phyloP scores from a whole-genome alignment of 78 protist species.

The Chrysochromulina tobinii region DNA sequence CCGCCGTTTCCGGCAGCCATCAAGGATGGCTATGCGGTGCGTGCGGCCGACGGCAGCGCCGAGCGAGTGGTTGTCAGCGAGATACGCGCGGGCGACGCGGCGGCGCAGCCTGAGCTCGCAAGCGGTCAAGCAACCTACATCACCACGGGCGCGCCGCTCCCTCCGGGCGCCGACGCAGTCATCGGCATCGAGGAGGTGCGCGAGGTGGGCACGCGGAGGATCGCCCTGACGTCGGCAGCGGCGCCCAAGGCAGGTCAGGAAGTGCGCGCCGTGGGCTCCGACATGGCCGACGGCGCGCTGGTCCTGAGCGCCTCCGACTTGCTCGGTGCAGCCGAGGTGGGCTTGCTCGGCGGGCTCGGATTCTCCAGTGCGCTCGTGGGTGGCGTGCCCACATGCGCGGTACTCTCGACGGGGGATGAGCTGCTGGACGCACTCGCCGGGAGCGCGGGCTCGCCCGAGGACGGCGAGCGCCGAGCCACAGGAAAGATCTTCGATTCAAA shows the following conservation, averaged over 20 bases:
- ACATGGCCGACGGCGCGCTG: conserved; percentile 49
- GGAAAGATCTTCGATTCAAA: conserved; percentile 40
- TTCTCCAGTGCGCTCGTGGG: not conserved
- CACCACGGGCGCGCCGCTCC: conserved; percentile 75
- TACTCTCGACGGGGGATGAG: conserved; percentile 84
- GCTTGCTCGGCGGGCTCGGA: conserved; percentile 70
- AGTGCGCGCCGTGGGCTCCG: conserved; percentile 54
- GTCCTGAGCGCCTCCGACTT: conserved; percentile 40
- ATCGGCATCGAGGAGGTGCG: conserved; percentile 60
- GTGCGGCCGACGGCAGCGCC: conserved; percentile 61
- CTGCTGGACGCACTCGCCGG: not conserved
- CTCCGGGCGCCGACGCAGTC: conserved; percentile 74
- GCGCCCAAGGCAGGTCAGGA: not conserved
- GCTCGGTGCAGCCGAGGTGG: conserved; percentile 72
- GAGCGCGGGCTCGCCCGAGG: not conserved
- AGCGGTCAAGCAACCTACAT: conserved; percentile 22
- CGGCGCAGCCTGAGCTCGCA: not conserved
- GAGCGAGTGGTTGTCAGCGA: not conserved
- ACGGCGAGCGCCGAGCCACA: not conserved
- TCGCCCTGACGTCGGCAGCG: not conserved
- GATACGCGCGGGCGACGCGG: no score
- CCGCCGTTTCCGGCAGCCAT: conserved; percentile 78
- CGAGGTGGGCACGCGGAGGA: not conserved
- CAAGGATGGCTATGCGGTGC: conserved; percentile 83
- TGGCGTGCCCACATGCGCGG: conserved; percentile 46